Conservation (phyloP, 305 asterid species). For the Rubia balearica region DNA sequence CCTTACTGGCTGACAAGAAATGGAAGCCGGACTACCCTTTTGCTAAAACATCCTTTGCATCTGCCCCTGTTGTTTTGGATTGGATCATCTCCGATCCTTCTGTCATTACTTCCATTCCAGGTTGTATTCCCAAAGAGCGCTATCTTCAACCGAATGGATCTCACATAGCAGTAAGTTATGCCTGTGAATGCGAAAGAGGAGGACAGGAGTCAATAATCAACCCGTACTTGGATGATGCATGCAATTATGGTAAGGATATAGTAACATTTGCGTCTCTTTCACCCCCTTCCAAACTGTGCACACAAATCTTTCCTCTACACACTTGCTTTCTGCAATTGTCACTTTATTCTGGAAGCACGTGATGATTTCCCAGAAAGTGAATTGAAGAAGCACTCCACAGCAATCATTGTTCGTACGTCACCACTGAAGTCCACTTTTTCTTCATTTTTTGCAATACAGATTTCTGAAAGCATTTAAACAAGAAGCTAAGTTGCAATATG, state of each 20-base stretch:
- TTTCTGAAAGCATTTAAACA: neutral
- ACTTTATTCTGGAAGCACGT: neutral
- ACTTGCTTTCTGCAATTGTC: neutral
- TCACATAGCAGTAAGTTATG: neutral
- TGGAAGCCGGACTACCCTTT: neutral
- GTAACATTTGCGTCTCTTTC: neutral
- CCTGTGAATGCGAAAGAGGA: neutral
- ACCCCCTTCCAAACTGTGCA: neutral
- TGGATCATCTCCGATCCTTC: slow-evolving; percentile 3
- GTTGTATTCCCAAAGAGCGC: neutral
- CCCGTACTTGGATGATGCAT: slow-evolving; percentile 9
- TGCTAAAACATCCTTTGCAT: neutral
- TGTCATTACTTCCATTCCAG: neutral
- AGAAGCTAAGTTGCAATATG: neutral
- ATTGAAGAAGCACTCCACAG: neutral
- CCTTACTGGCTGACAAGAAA: neutral
- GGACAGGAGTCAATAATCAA: neutral
- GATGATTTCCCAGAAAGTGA: neutral
- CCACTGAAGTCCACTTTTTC: neutral
- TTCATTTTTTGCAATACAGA: neutral
- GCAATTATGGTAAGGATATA: neutral
- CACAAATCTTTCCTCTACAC: neutral
- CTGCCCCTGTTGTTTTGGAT: neutral
- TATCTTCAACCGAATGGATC: too few relatives aligned
- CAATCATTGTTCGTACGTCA: slow-evolving; percentile 1